A percentile compares a stretch with the other conserved stretches of the same genome.
Conservation (phyloP, 1,139 yeast genomes). For the Debaryomyces robertsiae region DNA sequence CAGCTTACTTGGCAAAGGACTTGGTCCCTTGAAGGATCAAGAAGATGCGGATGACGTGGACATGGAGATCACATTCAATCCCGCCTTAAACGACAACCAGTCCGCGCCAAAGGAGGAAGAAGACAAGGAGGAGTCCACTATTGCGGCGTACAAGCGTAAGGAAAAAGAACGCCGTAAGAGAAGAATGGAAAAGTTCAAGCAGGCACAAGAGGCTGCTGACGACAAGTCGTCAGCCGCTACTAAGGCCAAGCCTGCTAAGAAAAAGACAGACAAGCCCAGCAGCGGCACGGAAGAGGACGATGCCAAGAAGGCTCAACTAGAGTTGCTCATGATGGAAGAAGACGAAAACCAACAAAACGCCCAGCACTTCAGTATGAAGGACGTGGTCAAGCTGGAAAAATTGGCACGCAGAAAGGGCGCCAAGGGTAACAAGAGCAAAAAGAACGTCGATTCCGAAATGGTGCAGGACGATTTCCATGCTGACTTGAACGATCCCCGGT, state of each 20-base stretch:
- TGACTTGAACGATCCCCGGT: slow-evolving; percentile 80
- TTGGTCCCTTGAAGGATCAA: slow-evolving; percentile 36
- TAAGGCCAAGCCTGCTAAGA: slow-evolving; percentile 10
- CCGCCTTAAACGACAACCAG: slow-evolving; percentile 65
- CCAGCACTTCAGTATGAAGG: slow-evolving; percentile 81
- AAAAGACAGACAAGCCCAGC: slow-evolving; percentile 22
- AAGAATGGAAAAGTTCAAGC: slow-evolving; percentile 74
- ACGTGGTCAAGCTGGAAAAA: slow-evolving; percentile 72
- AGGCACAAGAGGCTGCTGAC: slow-evolving; percentile 48
- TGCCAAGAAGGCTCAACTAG: slow-evolving; percentile 68
- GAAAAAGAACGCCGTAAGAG: slow-evolving; percentile 90
- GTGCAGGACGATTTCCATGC: slow-evolving; percentile 68
- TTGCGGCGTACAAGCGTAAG: slow-evolving; percentile 81
- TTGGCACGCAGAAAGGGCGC: slow-evolving; percentile 53
- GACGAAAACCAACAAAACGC: slow-evolving; percentile 55
- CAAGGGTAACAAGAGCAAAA: slow-evolving; percentile 35
- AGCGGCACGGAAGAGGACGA: slow-evolving; percentile 33
- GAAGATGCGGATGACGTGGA: slow-evolving; percentile 73
- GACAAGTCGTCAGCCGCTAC: slow-evolving; percentile 28
- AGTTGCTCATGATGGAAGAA: slow-evolving; percentile 73
- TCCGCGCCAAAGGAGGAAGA: slow-evolving; percentile 29
- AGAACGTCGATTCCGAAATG: slow-evolving; percentile 43
- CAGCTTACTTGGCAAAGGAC: slow-evolving; percentile 55
- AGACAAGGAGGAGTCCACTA: slow-evolving; percentile 65
- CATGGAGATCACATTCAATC: slow-evolving; percentile 95